Evolutionary conservation across 441 rosid genomes (phyloP), one percentile per base, ranked within the genome.

Genomic region (Gossypium armourianum): DNA sequence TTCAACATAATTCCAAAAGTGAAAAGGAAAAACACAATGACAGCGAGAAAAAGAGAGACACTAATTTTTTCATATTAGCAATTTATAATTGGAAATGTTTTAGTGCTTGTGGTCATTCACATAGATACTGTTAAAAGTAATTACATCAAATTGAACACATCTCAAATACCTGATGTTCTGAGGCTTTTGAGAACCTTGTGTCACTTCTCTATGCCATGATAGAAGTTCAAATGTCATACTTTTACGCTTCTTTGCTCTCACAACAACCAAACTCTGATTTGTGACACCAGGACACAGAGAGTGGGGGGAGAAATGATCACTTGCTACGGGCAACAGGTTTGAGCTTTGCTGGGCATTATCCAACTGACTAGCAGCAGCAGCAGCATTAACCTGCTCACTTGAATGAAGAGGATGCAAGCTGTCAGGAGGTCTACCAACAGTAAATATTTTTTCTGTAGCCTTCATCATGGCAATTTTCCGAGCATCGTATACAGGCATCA

Each of bases 141-240:
- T 6, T 20, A 10, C 40, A 55, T 17, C 64, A 29, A 67, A 55
- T 10, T 16, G 16, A 12, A 54, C 29, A 36, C 43, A 12, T 16
- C 4, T 29, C 68, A 87, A 75, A 60, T 64, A 91, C 97, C 96
- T 77, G 65, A 86, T 83, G 20, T 79, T 82, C 71, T 76, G 88
- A 77, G 81, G 87, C 79, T 79, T 82, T 65, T 29, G 83, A 52
- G 76, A 72, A 56, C 78, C 79, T 58, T 77, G 83, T 43, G 32
- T 62, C 70, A 88, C 81, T 83, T 87, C 96, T 81, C 81, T 83
- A 80, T 89, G 83, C 96, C 92, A 93, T 1, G 96, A 85, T 28
- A 82, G 60, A 79, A 78, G 82, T 72, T 79, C 92, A 72, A 86
- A 69, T 17, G 84, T 78, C 61, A 79, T 73, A 40, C 58, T 83